phyloP scores from a whole-genome alignment of 192 early-diverging fungal species.

The Funneliformis mosseae region DNA sequence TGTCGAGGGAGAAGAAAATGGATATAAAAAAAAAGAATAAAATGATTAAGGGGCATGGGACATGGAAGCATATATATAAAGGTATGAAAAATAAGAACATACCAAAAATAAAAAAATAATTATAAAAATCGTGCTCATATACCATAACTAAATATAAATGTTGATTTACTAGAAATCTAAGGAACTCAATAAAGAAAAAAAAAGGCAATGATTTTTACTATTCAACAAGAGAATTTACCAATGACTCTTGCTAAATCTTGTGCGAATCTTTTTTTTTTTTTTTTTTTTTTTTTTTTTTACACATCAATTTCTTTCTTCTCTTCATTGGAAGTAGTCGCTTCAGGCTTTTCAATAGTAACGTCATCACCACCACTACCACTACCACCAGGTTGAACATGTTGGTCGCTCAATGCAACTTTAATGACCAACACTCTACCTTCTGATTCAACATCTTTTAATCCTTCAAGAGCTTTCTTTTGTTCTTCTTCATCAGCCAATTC shows the following conservation, averaged over 20 bases:
- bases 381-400: slow-evolving; percentile 35
- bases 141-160: slow-evolving; percentile 3
- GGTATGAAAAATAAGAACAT: neutral
- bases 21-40: slow-evolving; percentile 5
- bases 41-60: neutral
- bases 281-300: neutral
- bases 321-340: neutral
- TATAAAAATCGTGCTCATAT: neutral
- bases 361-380: neutral
- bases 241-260: neutral
- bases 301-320: slow-evolving; percentile 17
- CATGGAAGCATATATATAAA: slow-evolving; percentile 17
- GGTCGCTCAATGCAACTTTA: slow-evolving; percentile 62
- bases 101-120: neutral
- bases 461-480: slow-evolving; percentile 72
- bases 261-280: too few species aligned
- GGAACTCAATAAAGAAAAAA: neutral
- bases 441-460: slow-evolving; percentile 58
- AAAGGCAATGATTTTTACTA: neutral
- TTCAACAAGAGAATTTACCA: neutral
- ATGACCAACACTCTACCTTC: slow-evolving; percentile 73
- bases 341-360: slow-evolving; percentile 5
- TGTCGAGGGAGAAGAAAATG: slow-evolving; percentile 14
- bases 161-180: slow-evolving; percentile 4
- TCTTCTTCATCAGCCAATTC: slow-evolving; percentile 77